Percentiles rank a stretch among this genome's conserved stretches.
These are phyloP conservation scores for Russula sp. DNA, from an alignment of 768 basidiomycete genomes.

Conservation along the genomic window DNA sequence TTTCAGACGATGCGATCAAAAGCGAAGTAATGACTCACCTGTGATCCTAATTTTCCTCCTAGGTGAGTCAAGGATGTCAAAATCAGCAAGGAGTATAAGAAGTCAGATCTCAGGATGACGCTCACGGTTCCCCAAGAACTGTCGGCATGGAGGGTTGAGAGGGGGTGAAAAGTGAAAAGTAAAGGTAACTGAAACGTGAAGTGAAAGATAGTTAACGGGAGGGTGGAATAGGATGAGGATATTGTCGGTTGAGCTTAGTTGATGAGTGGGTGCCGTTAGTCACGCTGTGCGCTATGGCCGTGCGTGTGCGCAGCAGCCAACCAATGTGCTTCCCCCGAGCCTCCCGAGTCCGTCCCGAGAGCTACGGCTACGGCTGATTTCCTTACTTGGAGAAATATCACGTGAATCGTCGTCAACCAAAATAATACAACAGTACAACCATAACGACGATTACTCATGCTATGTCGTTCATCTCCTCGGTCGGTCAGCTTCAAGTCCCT, in stretches of 20 bases:
- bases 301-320: neutral
- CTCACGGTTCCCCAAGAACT: constrained; percentile 29
- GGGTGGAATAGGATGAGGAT: neutral
- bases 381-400: neutral
- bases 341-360: neutral
- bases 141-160: constrained; percentile 27
- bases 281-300: neutral
- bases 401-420: neutral
- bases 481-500: neutral
- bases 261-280: neutral
- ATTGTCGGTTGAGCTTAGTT: neutral
- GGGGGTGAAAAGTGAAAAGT: constrained; percentile 28
- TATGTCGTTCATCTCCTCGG: too few species aligned
- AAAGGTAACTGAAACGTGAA: neutral
- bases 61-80: constrained; percentile 23
- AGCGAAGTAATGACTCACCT: constrained; percentile 38
- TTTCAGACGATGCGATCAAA: neutral
- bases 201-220: neutral
- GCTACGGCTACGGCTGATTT: neutral
- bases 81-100: neutral
- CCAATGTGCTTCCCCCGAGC: neutral
- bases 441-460: too few species aligned
- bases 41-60: constrained; percentile 77
- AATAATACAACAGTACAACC: too few species aligned
- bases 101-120: neutral